Percentiles rank a stretch among this genome's conserved stretches.
These are phyloP conservation scores for Musa beccarii DNA, from an alignment of 176 grass and related monocot genomes.

Conservation along the genomic window DNA sequence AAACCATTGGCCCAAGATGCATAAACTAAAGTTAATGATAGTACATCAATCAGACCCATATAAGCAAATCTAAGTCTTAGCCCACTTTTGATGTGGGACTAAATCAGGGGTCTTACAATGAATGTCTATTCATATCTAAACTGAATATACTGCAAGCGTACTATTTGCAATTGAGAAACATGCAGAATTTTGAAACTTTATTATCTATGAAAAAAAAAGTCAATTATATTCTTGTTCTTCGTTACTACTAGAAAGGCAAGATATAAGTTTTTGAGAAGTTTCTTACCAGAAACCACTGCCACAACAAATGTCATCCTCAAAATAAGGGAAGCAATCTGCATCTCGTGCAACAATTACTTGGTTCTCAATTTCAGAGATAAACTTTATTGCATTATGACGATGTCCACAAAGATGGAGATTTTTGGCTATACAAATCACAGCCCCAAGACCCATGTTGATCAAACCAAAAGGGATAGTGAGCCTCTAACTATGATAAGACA, in stretches of 20 bases:
- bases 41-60: no score
- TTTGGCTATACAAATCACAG: constrained; percentile 7
- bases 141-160: no score
- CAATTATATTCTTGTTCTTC: not conserved
- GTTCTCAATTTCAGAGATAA: constrained; percentile 9
- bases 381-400: constrained; percentile 12
- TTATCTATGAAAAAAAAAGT: not conserved
- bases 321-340: constrained; percentile 4
- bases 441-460: not conserved
- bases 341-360: constrained; percentile 1
- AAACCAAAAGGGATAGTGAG: constrained; percentile 5
- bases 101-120: no score
- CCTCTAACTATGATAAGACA: constrained; percentile 16
- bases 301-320: not conserved
- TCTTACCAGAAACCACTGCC: constrained; percentile 6
- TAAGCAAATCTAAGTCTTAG: no score
- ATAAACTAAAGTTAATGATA: no score
- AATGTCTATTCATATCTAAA: no score
- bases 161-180: not conserved
- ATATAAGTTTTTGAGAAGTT: not conserved
- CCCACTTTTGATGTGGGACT: no score
- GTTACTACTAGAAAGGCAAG: not conserved
- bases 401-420: constrained; percentile 12
- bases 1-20: no score
- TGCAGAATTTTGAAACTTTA: no score